Evolutionary conservation across 2,329 filamentous ascomycete species (phyloP).

Genomic region (Decorospora gaudefroyi): DNA sequence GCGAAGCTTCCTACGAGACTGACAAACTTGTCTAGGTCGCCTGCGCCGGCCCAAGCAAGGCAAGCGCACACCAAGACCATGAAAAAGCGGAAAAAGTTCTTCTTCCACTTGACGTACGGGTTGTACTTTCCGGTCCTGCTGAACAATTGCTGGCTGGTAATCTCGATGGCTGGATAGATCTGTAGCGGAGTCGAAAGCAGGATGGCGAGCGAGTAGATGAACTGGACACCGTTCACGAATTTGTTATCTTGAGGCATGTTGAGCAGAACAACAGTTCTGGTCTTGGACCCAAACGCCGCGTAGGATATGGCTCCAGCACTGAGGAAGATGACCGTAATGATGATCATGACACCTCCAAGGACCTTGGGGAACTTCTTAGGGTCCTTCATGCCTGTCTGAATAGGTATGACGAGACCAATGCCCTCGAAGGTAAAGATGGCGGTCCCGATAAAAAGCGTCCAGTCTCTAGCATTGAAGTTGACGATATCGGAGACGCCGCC

Average conservation of each 20-base stretch:
- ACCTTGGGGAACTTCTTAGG: slow-evolving; percentile 90
- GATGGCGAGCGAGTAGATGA: slow-evolving; percentile 98
- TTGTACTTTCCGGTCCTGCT: slow-evolving; percentile 96
- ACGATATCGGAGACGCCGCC: slow-evolving; percentile 81
- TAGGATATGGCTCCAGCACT: slow-evolving; percentile 93
- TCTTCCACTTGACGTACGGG: slow-evolving; percentile 99
- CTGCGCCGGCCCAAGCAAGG: slow-evolving; percentile 90
- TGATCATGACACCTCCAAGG: slow-evolving; percentile 87
- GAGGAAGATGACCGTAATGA: slow-evolving; percentile 89
- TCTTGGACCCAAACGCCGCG: slow-evolving; percentile 91
- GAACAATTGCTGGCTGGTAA: slow-evolving; percentile 92
- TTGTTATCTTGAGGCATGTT: slow-evolving; percentile 96
- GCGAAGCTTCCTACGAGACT: slow-evolving; percentile 95
- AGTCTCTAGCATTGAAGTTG: slow-evolving; percentile 86
- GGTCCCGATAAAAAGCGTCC: slow-evolving; percentile 98
- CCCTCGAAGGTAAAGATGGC: slow-evolving; percentile 99
- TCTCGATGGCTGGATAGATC: slow-evolving; percentile 96
- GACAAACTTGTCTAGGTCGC: slow-evolving; percentile 96
- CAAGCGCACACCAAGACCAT: slow-evolving; percentile 83
- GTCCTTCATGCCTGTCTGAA: slow-evolving; percentile 94
- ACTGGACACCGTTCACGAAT: slow-evolving; percentile 92
- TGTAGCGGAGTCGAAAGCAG: slow-evolving; percentile 92
- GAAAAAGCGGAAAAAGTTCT: slow-evolving; percentile 95
- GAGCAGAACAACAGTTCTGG: slow-evolving; percentile 93
- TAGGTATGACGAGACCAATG: slow-evolving; percentile 95